Percentiles rank a stretch among this genome's conserved stretches.
phyloP scores from a whole-genome alignment of 2,329 filamentous ascomycete genomes.

The Neonectria hederae region DNA sequence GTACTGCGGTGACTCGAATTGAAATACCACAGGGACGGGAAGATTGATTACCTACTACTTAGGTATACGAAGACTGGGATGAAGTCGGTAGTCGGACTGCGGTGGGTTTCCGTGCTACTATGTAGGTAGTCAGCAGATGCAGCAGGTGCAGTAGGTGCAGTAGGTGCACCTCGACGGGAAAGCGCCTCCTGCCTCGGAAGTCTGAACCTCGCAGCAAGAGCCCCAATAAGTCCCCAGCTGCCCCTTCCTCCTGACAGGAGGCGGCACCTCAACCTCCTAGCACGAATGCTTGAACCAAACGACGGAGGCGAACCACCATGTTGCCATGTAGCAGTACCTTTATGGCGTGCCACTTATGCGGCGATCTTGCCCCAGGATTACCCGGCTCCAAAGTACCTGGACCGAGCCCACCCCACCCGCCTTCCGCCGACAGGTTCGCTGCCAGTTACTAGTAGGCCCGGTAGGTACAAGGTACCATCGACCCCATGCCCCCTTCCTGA shows the following conservation, averaged over 20 bases:
- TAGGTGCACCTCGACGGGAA: slow-evolving; percentile 12
- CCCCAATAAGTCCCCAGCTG: slow-evolving; percentile 4
- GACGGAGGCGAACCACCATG: background rate
- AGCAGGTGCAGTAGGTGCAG: slow-evolving; percentile 8
- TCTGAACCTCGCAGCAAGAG: slow-evolving; percentile 5
- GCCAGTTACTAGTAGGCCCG: background rate
- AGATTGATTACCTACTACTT: background rate
- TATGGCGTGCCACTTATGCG: slow-evolving; percentile 1
- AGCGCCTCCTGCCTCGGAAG: slow-evolving; percentile 11
- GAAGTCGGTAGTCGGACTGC: background rate
- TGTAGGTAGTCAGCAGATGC: background rate
- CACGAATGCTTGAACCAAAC: slow-evolving; percentile 1
- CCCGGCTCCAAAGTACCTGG: slow-evolving; percentile 11
- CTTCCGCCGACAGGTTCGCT: slow-evolving; percentile 24
- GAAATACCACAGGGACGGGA: background rate
- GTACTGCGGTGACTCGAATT: background rate
- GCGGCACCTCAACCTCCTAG: background rate
- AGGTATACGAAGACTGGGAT: background rate
- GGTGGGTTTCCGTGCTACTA: background rate
- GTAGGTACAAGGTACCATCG: slow-evolving; percentile 21
- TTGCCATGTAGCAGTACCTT: slow-evolving; percentile 14
- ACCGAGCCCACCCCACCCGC: slow-evolving; percentile 12
- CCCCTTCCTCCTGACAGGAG: slow-evolving; percentile 25
- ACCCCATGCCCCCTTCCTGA: slow-evolving; percentile 17
- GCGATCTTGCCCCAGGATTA: background rate